Percentiles rank a stretch among this genome's conserved stretches.
Evolutionary conservation across 2,329 filamentous ascomycete species (phyloP).

Genomic region (Seiridium cupressi): DNA sequence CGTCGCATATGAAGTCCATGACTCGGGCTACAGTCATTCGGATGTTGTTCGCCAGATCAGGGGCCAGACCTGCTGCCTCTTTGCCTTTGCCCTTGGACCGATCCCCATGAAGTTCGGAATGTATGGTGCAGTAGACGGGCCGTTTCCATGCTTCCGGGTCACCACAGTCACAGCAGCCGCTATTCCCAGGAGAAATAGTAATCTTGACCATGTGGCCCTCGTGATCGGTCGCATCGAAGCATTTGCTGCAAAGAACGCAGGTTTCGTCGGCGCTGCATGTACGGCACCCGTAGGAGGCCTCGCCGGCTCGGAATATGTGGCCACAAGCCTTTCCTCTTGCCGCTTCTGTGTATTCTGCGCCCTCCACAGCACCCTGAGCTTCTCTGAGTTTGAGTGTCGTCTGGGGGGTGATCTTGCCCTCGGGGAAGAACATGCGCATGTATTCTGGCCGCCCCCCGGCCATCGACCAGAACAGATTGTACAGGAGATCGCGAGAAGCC

Average conservation of each 20-base stretch:
- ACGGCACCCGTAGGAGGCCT: conserved; percentile 91
- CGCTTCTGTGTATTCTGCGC: conserved; percentile 89
- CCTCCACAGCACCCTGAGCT: conserved; percentile 89
- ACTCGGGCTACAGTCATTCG: conserved; percentile 81
- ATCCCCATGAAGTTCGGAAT: conserved; percentile 62
- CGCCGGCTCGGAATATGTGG: conserved; percentile 93
- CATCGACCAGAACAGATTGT: conserved; percentile 83
- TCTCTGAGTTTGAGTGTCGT: conserved; percentile 73
- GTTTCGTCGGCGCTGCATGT: conserved; percentile 95
- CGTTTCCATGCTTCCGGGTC: conserved; percentile 91
- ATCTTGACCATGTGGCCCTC: conserved; percentile 90
- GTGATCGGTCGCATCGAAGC: conserved; percentile 94
- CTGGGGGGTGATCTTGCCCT: conserved; percentile 61
- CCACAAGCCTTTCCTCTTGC: conserved; percentile 92
- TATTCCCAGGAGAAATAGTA: conserved; percentile 83
- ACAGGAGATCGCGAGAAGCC: conserved; percentile 70
- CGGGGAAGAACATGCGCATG: conserved; percentile 78
- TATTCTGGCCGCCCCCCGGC: conserved; percentile 73
- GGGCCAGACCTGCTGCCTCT: conserved; percentile 60
- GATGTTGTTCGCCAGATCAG: conserved; percentile 74
- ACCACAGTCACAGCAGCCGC: conserved; percentile 95
- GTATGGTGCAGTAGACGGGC: conserved; percentile 89
- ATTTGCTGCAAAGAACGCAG: conserved; percentile 89
- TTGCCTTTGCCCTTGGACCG: conserved; percentile 61
- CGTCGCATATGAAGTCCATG: conserved; percentile 95